A percentile compares a stretch with the other conserved stretches of the same genome.
phyloP scores from a whole-genome alignment of 2,329 filamentous ascomycete species.

The Epicoccum nigrum region DNA sequence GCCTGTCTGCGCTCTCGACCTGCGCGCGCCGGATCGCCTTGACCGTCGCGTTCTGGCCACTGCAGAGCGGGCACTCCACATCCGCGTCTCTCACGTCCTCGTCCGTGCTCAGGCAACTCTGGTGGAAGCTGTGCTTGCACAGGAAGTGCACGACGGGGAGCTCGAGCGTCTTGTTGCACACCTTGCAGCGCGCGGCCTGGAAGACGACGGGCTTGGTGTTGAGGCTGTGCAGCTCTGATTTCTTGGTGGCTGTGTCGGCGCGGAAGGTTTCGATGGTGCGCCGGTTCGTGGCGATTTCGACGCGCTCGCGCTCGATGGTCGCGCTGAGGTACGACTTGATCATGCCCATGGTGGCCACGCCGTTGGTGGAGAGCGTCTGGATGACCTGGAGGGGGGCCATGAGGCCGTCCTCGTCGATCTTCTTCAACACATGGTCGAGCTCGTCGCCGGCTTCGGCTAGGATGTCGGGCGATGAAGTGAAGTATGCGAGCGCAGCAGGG shows the following conservation, averaged over 20 bases:
- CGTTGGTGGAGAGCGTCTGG: conserved; percentile 79
- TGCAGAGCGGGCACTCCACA: conserved; percentile 85
- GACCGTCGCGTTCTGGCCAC: conserved; percentile 83
- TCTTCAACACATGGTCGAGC: conserved; percentile 76
- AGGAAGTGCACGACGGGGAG: conserved; percentile 93
- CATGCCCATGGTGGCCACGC: conserved; percentile 95
- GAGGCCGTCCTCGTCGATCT: conserved; percentile 87
- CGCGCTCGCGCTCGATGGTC: conserved; percentile 86
- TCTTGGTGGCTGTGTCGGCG: conserved; percentile 79
- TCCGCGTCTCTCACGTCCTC: conserved; percentile 66
- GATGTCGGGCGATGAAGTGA: conserved; percentile 81
- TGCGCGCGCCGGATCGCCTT: conserved; percentile 85
- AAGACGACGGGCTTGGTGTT: conserved; percentile 83
- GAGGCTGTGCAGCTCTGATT: conserved; percentile 77
- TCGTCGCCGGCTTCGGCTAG: conserved; percentile 87
- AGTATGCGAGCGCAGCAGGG: conserved; percentile 88
- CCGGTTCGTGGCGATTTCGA: conserved; percentile 83
- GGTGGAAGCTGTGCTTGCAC: conserved; percentile 96
- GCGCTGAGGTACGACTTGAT: conserved; percentile 90
- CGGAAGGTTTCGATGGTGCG: conserved; percentile 84
- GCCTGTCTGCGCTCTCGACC: conserved; percentile 81
- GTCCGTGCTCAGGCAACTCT: conserved; percentile 76
- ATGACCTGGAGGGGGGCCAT: conserved; percentile 98
- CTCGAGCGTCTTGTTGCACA: conserved; percentile 79
- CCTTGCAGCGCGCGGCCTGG: conserved; percentile 84